Evolutionary conservation across 2,329 filamentous ascomycete genomes (phyloP).

Genomic region (Atkinsonella hypoxylon): DNA sequence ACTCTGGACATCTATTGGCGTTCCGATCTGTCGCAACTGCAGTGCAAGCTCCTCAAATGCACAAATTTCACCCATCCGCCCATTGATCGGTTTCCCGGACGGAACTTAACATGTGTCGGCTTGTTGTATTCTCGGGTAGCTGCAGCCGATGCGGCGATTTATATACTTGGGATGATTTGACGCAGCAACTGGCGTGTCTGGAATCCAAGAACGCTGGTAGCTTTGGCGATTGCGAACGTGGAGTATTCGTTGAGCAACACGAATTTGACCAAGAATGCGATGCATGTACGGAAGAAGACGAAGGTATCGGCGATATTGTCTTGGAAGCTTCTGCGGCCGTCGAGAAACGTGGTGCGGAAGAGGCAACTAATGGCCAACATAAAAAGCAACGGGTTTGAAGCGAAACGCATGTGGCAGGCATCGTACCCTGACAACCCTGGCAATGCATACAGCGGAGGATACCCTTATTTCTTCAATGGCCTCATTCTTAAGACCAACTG

Average conservation of each 20-base stretch:
- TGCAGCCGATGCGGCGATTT: constrained; percentile 30
- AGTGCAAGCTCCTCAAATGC: background rate
- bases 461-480: too few species aligned
- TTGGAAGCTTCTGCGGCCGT: constrained; percentile 14
- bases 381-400: constrained; percentile 23
- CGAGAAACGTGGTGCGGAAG: constrained; percentile 12
- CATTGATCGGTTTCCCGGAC: background rate
- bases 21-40: background rate
- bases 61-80: background rate
- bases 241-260: constrained; percentile 31
- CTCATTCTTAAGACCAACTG: too few species aligned
- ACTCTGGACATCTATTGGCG: background rate
- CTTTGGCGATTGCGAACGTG: constrained; percentile 31
- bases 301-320: constrained; percentile 29
- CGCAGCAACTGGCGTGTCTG: constrained; percentile 34
- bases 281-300: constrained; percentile 28
- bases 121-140: constrained; percentile 30
- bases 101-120: constrained; percentile 30
- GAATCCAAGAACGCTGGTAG: constrained; percentile 35
- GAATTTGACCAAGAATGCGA: constrained; percentile 36
- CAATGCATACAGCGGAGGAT: too few species aligned
- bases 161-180: constrained; percentile 32
- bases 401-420: background rate
- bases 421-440: too few species aligned
- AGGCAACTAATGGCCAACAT: constrained; percentile 8